Percentiles rank a stretch among this genome's conserved stretches.
phyloP scores from a whole-genome alignment of 805 yeast genomes.

The Debaryomyces tyrocola region DNA sequence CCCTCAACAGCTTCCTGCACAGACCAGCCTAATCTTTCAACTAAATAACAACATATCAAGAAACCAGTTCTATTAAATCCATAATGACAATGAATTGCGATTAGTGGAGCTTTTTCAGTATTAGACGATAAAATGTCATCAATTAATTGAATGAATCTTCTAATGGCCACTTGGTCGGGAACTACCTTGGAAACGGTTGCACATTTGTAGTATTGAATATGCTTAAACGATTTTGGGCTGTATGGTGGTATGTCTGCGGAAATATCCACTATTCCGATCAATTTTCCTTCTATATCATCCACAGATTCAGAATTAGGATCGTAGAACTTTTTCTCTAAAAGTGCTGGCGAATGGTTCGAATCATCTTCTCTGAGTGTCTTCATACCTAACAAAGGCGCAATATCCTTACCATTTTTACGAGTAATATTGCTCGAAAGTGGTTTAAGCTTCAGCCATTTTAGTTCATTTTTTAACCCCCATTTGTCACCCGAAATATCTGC shows the following conservation, averaged over 20 bases:
- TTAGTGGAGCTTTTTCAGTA: conserved; percentile 29
- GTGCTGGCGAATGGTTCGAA: conserved; percentile 54
- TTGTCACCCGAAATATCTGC: conserved; percentile 67
- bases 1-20: conserved; percentile 65
- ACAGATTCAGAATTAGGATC: conserved; percentile 8
- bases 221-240: conserved; percentile 54
- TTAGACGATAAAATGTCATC: conserved; percentile 41
- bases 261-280: conserved; percentile 65
- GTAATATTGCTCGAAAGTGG: conserved; percentile 49
- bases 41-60: conserved; percentile 65
- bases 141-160: conserved; percentile 53
- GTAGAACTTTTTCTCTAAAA: conserved; percentile 48
- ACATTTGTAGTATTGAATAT: conserved; percentile 63
- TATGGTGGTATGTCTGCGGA: conserved; percentile 72
- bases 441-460: conserved; percentile 62
- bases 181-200: conserved; percentile 79
- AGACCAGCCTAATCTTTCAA: conserved; percentile 58
- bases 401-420: conserved; percentile 27
- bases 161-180: conserved; percentile 61
- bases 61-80: conserved; percentile 82
- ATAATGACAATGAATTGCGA: conserved; percentile 78
- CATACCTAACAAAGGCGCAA: conserved; percentile 63
- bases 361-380: conserved; percentile 72
- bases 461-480: conserved; percentile 78
- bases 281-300: conserved; percentile 25